Percentiles rank a stretch among this genome's conserved stretches.
Evolutionary conservation across 2,329 filamentous ascomycete species (phyloP).

Genomic region (Fusarium penzigii): DNA sequence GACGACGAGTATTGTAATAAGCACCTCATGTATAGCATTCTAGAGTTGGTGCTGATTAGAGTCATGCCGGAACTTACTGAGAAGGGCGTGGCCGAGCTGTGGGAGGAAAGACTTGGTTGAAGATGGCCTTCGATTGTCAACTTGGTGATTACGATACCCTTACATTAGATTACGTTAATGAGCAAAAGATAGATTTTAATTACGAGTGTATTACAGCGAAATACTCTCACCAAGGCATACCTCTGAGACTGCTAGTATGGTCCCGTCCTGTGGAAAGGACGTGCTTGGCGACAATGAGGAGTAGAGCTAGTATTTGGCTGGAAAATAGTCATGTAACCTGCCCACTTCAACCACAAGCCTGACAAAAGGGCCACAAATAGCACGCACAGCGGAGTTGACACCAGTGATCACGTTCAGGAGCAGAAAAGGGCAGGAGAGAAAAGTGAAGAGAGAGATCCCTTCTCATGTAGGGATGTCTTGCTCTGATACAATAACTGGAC

Average conservation of each 20-base stretch:
- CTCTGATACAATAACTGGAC: neutral
- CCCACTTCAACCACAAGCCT: too few species aligned
- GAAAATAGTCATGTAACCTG: too few species aligned
- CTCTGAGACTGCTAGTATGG: too few species aligned
- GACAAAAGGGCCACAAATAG: too few species aligned
- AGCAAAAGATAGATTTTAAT: slow-evolving; percentile 3
- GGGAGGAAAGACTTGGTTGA: slow-evolving; percentile 66
- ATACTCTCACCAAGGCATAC: too few species aligned
- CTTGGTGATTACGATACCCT: slow-evolving; percentile 22
- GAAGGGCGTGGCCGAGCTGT: slow-evolving; percentile 68
- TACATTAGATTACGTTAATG: slow-evolving; percentile 7
- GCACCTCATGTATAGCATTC: slow-evolving; percentile 78
- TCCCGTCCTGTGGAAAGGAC: too few species aligned
- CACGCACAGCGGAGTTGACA: too few species aligned
- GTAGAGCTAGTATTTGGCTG: too few species aligned
- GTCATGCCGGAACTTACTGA: slow-evolving; percentile 83
- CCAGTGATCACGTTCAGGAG: neutral
- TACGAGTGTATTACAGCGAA: neutral
- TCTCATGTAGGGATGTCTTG: neutral
- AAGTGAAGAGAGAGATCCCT: neutral
- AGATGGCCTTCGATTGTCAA: slow-evolving; percentile 4
- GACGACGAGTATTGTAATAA: slow-evolving; percentile 89
- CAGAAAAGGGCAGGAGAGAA: neutral
- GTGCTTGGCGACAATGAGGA: too few species aligned
- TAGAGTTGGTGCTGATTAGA: slow-evolving; percentile 80